Evolutionary conservation across 305 asterid genomes (phyloP).

Genomic region (Lippia alba): DNA sequence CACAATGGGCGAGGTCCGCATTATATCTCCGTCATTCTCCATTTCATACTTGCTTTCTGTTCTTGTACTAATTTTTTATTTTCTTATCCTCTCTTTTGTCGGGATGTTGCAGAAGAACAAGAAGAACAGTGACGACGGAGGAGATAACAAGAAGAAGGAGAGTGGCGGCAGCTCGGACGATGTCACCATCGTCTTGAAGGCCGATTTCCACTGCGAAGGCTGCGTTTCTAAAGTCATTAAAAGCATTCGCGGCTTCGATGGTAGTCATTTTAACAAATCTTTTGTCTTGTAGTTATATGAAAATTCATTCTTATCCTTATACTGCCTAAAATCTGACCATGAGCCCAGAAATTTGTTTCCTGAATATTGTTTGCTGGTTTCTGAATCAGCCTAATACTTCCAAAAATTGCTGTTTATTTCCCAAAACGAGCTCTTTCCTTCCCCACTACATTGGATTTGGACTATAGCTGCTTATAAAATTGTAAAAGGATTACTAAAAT

Average conservation of each 20-base stretch:
- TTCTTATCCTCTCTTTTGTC: background rate
- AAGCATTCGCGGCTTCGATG: constrained; percentile 55
- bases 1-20: constrained; percentile 39
- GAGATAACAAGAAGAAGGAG: constrained; percentile 35
- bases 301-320: no score
- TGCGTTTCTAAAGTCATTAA: constrained; percentile 69
- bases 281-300: no score
- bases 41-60: background rate
- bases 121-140: constrained; percentile 28
- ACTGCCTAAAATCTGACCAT: no score
- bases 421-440: no score
- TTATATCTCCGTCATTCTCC: background rate
- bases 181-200: constrained; percentile 59
- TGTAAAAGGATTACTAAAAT: no score
- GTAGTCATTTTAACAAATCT: constrained; percentile 37
- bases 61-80: background rate
- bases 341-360: no score
- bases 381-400: no score
- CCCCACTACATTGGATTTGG: no score
- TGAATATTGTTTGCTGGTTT: no score
- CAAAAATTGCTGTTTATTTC: no score
- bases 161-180: constrained; percentile 29
- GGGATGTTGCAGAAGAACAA: constrained; percentile 30
- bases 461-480: no score
- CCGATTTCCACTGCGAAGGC: constrained; percentile 85